Conservation (phyloP, 2,329 filamentous ascomycete genomes). For the Penicillium polonicum region DNA sequence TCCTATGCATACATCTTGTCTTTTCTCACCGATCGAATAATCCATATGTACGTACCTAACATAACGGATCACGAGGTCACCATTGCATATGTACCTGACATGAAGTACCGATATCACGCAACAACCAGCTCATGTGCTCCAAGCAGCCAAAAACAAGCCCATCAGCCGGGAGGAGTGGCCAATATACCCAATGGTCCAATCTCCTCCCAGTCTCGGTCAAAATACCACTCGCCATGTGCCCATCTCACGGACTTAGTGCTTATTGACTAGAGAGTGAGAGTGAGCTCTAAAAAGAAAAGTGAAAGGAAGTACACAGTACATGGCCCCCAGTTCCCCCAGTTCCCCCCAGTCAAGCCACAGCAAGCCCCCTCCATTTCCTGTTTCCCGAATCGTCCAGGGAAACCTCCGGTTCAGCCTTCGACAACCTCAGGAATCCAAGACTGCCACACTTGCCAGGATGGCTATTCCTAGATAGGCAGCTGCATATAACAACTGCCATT, state of each 20-base stretch:
- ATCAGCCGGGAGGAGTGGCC: background rate
- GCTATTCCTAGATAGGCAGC: background rate
- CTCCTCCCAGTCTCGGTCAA: background rate
- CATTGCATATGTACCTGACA: slow-evolving; percentile 5
- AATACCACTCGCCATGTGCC: background rate
- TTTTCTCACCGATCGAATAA: background rate
- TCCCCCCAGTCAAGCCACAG: background rate
- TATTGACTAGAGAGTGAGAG: background rate
- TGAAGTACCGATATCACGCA: background rate
- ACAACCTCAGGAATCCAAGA: background rate
- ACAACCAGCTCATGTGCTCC: background rate
- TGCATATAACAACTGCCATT: background rate
- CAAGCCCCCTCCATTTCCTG: background rate
- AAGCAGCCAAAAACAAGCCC: background rate
- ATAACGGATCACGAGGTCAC: background rate
- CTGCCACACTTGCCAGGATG: background rate
- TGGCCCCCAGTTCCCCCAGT: too few species aligned
- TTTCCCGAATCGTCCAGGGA: background rate
- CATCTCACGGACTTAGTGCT: background rate
- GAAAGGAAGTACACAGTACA: background rate
- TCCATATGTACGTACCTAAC: background rate
- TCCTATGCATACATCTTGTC: background rate
- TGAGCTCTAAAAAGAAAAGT: too few species aligned
- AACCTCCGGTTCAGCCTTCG: background rate
- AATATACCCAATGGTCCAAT: slow-evolving; percentile 1